A percentile compares a stretch with the other conserved stretches of the same genome.
Evolutionary conservation across 2,329 filamentous ascomycete genomes (phyloP).

Genomic region (Fusarium guadeloupense): DNA sequence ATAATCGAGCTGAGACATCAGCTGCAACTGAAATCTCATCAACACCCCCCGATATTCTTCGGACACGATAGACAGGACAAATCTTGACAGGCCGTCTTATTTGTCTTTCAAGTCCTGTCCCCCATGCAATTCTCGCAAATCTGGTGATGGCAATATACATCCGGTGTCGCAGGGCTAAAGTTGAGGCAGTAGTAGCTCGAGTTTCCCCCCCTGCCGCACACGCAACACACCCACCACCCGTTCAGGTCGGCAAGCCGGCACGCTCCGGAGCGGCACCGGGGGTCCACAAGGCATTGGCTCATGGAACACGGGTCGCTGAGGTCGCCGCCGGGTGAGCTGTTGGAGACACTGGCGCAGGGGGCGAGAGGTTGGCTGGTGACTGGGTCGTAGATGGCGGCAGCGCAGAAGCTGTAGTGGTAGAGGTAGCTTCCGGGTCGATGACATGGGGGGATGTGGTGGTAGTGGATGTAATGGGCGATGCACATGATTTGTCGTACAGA

Average conservation of each 20-base stretch:
- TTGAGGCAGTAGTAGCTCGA: conserved; percentile 57
- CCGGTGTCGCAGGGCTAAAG: conserved; percentile 56
- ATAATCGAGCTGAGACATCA: conserved; percentile 20
- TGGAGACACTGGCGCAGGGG: conserved; percentile 34
- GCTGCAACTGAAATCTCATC: conserved; percentile 6
- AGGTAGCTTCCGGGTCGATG: conserved; percentile 52
- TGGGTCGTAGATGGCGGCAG: conserved; percentile 46
- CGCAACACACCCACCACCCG: conserved; percentile 61
- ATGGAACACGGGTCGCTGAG: conserved; percentile 56
- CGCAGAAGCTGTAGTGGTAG: conserved; percentile 57
- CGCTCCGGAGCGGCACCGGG: conserved; percentile 57
- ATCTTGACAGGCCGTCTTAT: not conserved
- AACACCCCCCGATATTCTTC: conserved; percentile 26
- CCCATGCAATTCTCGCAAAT: conserved; percentile 56
- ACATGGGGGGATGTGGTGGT: conserved; percentile 60
- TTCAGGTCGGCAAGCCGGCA: conserved; percentile 61
- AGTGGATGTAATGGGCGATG: conserved; percentile 60
- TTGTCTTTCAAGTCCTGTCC: conserved; percentile 10
- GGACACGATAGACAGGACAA: not conserved
- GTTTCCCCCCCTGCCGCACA: conserved; percentile 58
- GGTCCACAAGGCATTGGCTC: conserved; percentile 56
- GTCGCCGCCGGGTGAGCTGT: conserved; percentile 40
- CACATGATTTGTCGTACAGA: conserved; percentile 54
- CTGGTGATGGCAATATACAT: conserved; percentile 63
- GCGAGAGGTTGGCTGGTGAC: conserved; percentile 39